Evolutionary conservation across 352 stramenopile genomes (phyloP).

Genomic region (Pythium scleroteichum): DNA sequence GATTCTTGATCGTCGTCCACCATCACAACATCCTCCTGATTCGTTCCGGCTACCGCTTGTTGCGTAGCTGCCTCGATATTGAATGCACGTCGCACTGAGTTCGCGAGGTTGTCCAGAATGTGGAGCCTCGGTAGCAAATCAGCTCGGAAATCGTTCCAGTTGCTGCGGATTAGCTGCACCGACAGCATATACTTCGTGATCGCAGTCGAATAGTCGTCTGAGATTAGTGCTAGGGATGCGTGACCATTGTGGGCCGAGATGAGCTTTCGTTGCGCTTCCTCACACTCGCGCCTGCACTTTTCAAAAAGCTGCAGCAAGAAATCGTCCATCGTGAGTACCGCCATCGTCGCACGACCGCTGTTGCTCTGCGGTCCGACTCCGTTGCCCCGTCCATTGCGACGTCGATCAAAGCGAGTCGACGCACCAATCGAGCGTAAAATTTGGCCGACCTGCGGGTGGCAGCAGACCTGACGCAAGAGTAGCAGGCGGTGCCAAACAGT

Average conservation of each 20-base stretch:
- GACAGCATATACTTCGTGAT: constrained; percentile 57
- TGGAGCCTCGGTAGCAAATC: constrained; percentile 72
- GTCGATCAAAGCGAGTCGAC: constrained; percentile 1
- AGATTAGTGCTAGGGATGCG: constrained; percentile 46
- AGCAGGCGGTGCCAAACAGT: constrained; percentile 72
- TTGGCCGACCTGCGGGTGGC: constrained; percentile 88
- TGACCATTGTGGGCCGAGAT: constrained; percentile 78
- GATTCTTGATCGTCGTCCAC: background rate
- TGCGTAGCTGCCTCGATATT: constrained; percentile 1
- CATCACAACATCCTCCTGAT: background rate
- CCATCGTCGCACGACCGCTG: background rate
- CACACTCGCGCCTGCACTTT: constrained; percentile 71
- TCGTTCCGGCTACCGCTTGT: background rate
- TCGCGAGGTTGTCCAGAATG: constrained; percentile 63
- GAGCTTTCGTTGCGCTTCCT: constrained; percentile 79
- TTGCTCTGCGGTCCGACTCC: background rate
- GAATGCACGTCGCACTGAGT: constrained; percentile 33
- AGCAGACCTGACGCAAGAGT: constrained; percentile 89
- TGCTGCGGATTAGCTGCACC: constrained; percentile 44
- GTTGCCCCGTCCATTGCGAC: background rate
- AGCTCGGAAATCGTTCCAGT: constrained; percentile 64
- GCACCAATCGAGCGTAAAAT: constrained; percentile 25
- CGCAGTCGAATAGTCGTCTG: constrained; percentile 32
- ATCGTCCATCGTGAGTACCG: constrained; percentile 78
- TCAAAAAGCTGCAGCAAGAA: constrained; percentile 72